A percentile compares a stretch with the other conserved stretches of the same genome.
phyloP scores from a whole-genome alignment of 495 filamentous ascomycete genomes.

The Geoglossum glabrum region DNA sequence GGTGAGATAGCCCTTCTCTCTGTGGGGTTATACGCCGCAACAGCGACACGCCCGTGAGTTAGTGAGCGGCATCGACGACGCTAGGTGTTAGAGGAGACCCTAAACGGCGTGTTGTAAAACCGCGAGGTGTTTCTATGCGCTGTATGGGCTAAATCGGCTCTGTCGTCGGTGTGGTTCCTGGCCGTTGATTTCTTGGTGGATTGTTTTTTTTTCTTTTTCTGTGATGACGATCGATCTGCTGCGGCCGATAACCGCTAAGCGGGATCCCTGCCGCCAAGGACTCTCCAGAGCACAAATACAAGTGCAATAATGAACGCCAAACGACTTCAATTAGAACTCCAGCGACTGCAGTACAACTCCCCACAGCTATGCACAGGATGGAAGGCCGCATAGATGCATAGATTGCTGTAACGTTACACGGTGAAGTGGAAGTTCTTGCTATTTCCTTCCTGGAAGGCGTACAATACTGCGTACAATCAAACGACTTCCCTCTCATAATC shows the following conservation, averaged over 20 bases:
- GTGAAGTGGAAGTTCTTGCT: not conserved
- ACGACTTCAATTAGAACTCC: no score
- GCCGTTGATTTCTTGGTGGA: not conserved
- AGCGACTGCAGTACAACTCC: no score
- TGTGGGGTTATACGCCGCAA: not conserved
- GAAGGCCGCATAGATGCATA: no score
- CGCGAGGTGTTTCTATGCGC: not conserved
- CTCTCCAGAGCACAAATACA: not conserved
- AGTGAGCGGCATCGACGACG: not conserved
- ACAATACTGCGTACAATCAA: not conserved
- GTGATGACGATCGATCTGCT: not conserved
- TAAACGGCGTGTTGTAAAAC: not conserved
- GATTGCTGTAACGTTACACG: no score
- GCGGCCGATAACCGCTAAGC: not conserved
- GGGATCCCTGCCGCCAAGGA: not conserved
- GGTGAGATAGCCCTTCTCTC: no score
- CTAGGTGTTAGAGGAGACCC: not conserved
- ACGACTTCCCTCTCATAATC: not conserved
- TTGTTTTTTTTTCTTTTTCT: not conserved
- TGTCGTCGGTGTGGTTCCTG: not conserved
- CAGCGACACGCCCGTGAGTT: not conserved
- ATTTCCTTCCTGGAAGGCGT: not conserved
- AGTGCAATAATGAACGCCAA: no score
- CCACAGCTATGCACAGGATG: no score
- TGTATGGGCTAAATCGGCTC: not conserved